Conservation (phyloP, 2,329 filamentous ascomycete species). For the Tolypocladium nubicola region DNA sequence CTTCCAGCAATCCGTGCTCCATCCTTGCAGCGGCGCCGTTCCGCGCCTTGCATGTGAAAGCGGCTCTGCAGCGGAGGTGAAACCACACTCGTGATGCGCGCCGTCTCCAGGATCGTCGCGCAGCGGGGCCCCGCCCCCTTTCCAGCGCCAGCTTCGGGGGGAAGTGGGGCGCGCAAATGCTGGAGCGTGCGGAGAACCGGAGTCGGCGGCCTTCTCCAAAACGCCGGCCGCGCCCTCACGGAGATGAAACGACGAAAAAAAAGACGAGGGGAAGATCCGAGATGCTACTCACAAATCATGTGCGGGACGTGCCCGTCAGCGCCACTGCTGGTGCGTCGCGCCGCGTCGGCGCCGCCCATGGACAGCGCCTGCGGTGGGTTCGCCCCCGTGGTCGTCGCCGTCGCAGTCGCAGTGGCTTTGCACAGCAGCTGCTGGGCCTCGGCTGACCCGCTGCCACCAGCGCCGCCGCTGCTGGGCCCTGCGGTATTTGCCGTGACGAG, state of each 20-base stretch:
- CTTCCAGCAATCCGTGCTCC: too few relatives aligned
- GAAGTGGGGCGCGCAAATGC: neutral
- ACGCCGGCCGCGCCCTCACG: neutral
- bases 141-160: conserved; percentile 1
- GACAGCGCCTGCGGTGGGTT: neutral
- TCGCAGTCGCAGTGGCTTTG: conserved; percentile 3
- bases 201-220: conserved; percentile 12
- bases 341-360: conserved; percentile 19
- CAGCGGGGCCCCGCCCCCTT: neutral
- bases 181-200: conserved; percentile 13
- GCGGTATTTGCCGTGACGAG: conserved; percentile 27
- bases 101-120: neutral
- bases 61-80: neutral
- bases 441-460: conserved; percentile 16
- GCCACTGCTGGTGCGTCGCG: conserved; percentile 22
- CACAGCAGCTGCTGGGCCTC: conserved; percentile 22
- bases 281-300: conserved; percentile 33
- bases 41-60: conserved; percentile 6
- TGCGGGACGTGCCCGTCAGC: conserved; percentile 35
- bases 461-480: conserved; percentile 11
- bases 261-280: conserved; percentile 1
- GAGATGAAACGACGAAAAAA: neutral
- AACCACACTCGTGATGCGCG: neutral
- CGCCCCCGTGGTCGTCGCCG: neutral
- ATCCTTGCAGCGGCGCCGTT: neutral